Conservation (phyloP, 768 basidiomycete genomes). For the Coprinopsis marcescibilis region DNA sequence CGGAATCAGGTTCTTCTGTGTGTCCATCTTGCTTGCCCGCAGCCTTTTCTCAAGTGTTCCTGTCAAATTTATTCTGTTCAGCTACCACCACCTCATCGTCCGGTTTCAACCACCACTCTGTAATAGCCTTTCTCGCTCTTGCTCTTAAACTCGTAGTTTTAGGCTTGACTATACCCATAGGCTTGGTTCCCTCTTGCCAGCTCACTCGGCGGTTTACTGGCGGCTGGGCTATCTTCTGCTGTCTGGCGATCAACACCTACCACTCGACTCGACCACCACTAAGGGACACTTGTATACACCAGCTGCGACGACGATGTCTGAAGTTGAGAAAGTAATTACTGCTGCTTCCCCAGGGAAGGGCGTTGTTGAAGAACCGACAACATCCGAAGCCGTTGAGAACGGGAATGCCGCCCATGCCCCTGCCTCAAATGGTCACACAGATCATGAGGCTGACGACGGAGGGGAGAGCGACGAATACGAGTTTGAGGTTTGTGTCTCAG, state of each 20-base stretch:
- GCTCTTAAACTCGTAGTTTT: too few species aligned
- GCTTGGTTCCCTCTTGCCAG: too few species aligned
- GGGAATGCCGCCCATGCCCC: slow-evolving; percentile 2
- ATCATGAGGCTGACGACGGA: slow-evolving; percentile 13
- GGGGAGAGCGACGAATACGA: slow-evolving; percentile 26
- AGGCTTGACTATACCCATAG: too few species aligned
- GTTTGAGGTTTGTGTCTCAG: slow-evolving; percentile 17
- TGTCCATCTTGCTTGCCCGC: too few species aligned
- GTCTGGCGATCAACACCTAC: too few species aligned
- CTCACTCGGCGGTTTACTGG: too few species aligned
- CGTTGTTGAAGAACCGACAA: not conserved
- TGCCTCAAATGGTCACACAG: too few species aligned
- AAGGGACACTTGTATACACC: too few species aligned
- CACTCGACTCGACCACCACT: too few species aligned
- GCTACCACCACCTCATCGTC: not conserved
- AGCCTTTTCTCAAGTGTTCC: too few species aligned
- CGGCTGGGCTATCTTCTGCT: too few species aligned
- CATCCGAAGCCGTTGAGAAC: not conserved
- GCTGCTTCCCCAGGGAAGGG: not conserved
- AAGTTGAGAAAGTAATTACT: not conserved
- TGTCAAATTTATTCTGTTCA: too few species aligned
- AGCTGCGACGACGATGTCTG: not conserved
- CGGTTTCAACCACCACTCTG: not conserved
- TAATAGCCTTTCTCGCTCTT: not conserved
- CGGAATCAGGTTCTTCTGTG: not conserved